phyloP scores from a whole-genome alignment of 2,329 filamentous ascomycete species.

The Grosmannia serpens region DNA sequence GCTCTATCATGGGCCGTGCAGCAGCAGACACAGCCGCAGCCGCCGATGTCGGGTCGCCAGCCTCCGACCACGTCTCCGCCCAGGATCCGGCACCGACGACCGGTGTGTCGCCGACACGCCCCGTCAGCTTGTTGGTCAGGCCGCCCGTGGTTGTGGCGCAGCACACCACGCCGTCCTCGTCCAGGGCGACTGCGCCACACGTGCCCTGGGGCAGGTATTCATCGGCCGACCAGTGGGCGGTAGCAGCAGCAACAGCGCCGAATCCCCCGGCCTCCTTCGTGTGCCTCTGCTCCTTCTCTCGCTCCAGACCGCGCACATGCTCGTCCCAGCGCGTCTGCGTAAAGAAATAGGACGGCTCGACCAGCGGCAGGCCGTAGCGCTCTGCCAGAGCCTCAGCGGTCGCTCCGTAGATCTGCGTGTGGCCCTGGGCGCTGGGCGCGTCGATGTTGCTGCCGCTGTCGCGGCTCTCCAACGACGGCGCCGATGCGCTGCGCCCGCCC shows the following conservation, averaged over 20 bases:
- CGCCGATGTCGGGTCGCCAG: constrained; percentile 22
- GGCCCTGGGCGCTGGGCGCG: constrained; percentile 35
- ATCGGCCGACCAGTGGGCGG: constrained; percentile 8
- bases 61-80: constrained; percentile 70
- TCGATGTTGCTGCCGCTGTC: constrained; percentile 1
- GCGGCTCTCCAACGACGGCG: not conserved
- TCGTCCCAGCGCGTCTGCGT: constrained; percentile 63
- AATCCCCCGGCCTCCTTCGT: too few species aligned
- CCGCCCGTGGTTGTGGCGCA: constrained; percentile 61
- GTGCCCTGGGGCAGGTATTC: constrained; percentile 70
- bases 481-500: not conserved
- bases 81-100: constrained; percentile 77
- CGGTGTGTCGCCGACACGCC: constrained; percentile 77
- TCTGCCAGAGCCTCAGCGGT: constrained; percentile 59
- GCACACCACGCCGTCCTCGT: constrained; percentile 63
- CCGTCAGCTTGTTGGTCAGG: constrained; percentile 79
- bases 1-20: constrained; percentile 22
- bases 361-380: constrained; percentile 58
- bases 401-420: constrained; percentile 36
- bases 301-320: constrained; percentile 42
- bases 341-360: constrained; percentile 63
- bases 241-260: constrained; percentile 20
- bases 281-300: constrained; percentile 21
- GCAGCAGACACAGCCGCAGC: not conserved
- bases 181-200: constrained; percentile 70